Base-by-base conservation (phyloP, 495 filamentous ascomycete genomes). In the Hyphodiscus hymeniophilus region DNA sequence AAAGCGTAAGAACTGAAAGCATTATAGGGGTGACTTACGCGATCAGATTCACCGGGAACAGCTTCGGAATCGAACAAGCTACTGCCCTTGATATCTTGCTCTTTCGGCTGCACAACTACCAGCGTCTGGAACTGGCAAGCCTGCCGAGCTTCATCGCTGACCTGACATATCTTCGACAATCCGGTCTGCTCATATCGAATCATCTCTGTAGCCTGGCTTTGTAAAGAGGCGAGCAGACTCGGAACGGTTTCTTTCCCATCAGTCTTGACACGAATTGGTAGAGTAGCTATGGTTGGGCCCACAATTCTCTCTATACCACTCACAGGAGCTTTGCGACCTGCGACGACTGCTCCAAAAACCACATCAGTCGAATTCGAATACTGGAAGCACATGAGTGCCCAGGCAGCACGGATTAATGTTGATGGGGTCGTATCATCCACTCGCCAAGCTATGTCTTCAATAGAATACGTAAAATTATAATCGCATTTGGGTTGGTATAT, bases 121-220 rank as follows among this genome's bases (percentile, higher is more conserved):
- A 71, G 50, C 22, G 72, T 82, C n/a, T 73, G 67, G 35, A 82
- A 71, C 46, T 82, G 79, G 46, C 80, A 85, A 15, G 83, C 83
- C 48, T 76, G 66, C 17, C 74, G 67, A 3, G 82, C 75, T 51
- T 85, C 82, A 0, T 65, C 57, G 56, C 76, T 79, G 31, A 85
- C 67, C 18, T 70, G 69, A 45, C 76, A 68, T 47, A 88, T 88
- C 45, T 84, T 72, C 58, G 84, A 79, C 59, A 88, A 69, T 7
- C 84, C 84, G 58, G 76, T 70, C 39, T 84, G 79, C 60, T 88
- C 76, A 57, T 80, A 78, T 0, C 76, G 71, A 4, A 79, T 75
- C 2, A 72, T 70, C 0, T 65, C 63, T 20, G 77, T 56, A 20
- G 74, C 67, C n/a, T 70, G 63, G 24, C 74, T 65, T 39, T 83